Base-by-base conservation (phyloP, 176 grass and related monocot species). In the Carex kokanica region DNA sequence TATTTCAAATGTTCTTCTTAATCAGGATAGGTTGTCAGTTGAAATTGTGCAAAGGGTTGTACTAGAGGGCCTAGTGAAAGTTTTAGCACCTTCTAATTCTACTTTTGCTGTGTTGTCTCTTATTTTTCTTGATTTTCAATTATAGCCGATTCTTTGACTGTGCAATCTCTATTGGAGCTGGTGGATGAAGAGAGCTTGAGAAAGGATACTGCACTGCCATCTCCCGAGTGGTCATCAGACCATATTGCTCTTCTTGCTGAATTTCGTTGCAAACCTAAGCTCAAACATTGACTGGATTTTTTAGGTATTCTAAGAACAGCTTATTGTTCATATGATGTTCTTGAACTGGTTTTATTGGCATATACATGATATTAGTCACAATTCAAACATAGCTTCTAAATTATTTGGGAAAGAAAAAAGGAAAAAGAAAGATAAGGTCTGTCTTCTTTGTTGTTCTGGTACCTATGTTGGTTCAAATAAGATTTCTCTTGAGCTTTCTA, bases 201-300 rank as follows among this genome's bases (percentile, higher is more conserved):
- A 87, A 99, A 99, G 85, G 89, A 96, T 54, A 99, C 97, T 60
- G 97, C 97, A 20, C 89, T 99, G 24, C 97, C 97, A 59, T 99
- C 97, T 78, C 93, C 97, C 68, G 93, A 99, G 85, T 99, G 97
- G 97, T 96, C 97, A 27, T 99, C 97, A 25, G 97, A 99, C 86
- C 97, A 99, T 77, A 89, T 99, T 90, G 97, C 91, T 15, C 97
- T 99, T 57, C 84, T 99, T 83, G 89, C 97, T 12, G 93, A 99
- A 90, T 99, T 99, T 81, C 88, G 97, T 62, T 99, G 97, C 93
- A 99, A 93, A 60, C 88, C 91, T 89, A 96, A 91, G 85, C 86
- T 90, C 69, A 96, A 91, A 88, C 83, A 90, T 36, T 96, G 83
- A 96, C 54, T 82, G 38, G 38, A 51, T 82, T 65, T 82, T 81